phyloP scores from a whole-genome alignment of 1,284 basidiomycete species.

The Trametes polyzona region DNA sequence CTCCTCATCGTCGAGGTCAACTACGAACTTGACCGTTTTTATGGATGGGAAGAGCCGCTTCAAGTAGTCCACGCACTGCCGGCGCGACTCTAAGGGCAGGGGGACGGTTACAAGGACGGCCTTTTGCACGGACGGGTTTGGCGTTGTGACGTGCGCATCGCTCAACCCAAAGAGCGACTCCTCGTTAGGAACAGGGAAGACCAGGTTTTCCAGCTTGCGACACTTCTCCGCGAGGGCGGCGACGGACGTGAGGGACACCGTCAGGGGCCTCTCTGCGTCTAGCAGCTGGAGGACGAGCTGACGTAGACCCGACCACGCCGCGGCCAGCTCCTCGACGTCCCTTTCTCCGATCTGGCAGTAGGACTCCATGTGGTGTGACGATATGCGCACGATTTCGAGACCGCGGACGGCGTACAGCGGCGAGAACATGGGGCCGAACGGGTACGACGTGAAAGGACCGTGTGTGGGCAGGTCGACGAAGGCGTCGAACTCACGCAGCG shows the following conservation, averaged over 20 bases:
- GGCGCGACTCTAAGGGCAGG: neutral
- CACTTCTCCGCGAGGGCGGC: no score
- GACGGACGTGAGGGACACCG: neutral
- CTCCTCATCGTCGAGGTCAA: no score
- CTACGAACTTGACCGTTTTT: no score
- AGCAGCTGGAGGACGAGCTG: neutral
- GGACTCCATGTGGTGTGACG: neutral
- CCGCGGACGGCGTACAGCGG: constrained; percentile 2
- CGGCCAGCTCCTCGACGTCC: neutral
- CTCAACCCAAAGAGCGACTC: no score
- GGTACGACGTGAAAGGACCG: neutral
- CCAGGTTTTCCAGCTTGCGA: no score
- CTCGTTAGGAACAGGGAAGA: no score
- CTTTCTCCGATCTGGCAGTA: neutral
- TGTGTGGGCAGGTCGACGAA: neutral
- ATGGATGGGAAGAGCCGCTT: neutral
- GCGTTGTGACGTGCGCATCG: no score
- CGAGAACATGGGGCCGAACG: constrained; percentile 4
- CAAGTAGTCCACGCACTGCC: neutral
- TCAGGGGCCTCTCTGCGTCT: neutral
- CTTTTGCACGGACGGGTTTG: neutral
- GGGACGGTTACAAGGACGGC: neutral
- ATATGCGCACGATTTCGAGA: neutral
- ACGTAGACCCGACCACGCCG: neutral
- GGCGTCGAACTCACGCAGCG: neutral